These are phyloP conservation scores for Auriculariales sp. DNA, from an alignment of 768 basidiomycete genomes.

Conservation along the genomic window DNA sequence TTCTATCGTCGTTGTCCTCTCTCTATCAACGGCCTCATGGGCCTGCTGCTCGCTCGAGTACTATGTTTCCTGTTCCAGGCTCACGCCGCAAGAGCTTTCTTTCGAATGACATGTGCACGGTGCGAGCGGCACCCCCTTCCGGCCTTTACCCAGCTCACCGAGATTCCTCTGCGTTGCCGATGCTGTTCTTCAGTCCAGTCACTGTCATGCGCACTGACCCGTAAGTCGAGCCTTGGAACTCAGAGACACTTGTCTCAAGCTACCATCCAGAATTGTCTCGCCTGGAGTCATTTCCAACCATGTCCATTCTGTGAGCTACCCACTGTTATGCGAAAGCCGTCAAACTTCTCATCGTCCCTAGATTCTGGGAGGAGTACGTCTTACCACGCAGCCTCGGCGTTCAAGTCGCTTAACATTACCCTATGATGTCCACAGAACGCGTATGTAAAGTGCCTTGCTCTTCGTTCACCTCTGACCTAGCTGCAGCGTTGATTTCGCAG, in stretches of 20 bases:
- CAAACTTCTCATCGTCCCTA: not conserved
- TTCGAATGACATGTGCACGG: not conserved
- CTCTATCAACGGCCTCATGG: too few species aligned
- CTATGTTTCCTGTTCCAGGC: not conserved
- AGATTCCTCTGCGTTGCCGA: too few species aligned
- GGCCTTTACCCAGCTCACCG: too few species aligned
- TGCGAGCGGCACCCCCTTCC: too few species aligned
- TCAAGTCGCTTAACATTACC: not conserved
- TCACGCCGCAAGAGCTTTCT: not conserved
- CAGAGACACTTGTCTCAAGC: not conserved
- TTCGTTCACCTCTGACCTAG: not conserved
- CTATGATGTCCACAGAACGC: not conserved
- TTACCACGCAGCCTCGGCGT: not conserved
- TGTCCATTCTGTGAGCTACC: not conserved
- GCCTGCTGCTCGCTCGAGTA: not conserved
- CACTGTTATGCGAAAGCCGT: not conserved
- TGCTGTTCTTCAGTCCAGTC: too few species aligned
- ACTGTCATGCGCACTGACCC: not conserved
- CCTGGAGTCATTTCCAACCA: not conserved
- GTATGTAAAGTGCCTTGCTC: not conserved
- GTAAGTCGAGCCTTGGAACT: not conserved
- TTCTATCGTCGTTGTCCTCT: too few species aligned
- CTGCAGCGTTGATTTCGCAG: not conserved
- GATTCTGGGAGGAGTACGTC: not conserved
- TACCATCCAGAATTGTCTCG: not conserved